Percentiles rank a stretch among this genome's conserved stretches.
Conservation (phyloP, 2,329 filamentous ascomycete species). For the Ceratocystis albifundus region DNA sequence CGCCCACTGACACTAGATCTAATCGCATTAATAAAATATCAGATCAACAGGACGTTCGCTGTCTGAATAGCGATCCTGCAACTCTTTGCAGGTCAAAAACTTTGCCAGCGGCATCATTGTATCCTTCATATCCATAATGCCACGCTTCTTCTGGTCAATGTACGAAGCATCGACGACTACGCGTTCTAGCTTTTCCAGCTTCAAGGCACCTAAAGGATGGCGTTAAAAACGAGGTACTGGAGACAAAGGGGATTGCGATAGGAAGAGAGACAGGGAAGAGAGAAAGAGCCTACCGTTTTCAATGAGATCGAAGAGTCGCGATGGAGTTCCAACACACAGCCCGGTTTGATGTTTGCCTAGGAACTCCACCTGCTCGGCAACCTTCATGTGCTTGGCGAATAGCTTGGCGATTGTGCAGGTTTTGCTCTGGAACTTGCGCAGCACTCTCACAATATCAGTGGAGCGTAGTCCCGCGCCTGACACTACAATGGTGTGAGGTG, state of each 20-base stretch:
- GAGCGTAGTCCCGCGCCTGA: slow-evolving; percentile 73
- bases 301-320: slow-evolving; percentile 68
- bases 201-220: slow-evolving; percentile 47
- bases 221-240: not conserved
- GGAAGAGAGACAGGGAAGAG: not conserved
- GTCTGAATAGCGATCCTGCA: slow-evolving; percentile 57
- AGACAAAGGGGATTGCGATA: not conserved
- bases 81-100: slow-evolving; percentile 57
- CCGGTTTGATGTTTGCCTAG: slow-evolving; percentile 61
- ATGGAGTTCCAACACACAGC: slow-evolving; percentile 82
- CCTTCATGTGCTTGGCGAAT: slow-evolving; percentile 97
- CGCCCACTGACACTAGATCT: not conserved
- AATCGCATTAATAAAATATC: slow-evolving; percentile 47
- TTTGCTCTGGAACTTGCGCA: slow-evolving; percentile 70
- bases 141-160: slow-evolving; percentile 88
- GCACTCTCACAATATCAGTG: slow-evolving; percentile 65
- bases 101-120: slow-evolving; percentile 69
- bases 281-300: slow-evolving; percentile 52
- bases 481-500: slow-evolving; percentile 82
- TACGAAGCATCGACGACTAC: slow-evolving; percentile 85
- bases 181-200: slow-evolving; percentile 57
- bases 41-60: slow-evolving; percentile 48
- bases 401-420: slow-evolving; percentile 73
- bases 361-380: slow-evolving; percentile 71
- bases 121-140: slow-evolving; percentile 91